Conservation (phyloP, 2,329 filamentous ascomycete species). For the Colletotrichum sp. region DNA sequence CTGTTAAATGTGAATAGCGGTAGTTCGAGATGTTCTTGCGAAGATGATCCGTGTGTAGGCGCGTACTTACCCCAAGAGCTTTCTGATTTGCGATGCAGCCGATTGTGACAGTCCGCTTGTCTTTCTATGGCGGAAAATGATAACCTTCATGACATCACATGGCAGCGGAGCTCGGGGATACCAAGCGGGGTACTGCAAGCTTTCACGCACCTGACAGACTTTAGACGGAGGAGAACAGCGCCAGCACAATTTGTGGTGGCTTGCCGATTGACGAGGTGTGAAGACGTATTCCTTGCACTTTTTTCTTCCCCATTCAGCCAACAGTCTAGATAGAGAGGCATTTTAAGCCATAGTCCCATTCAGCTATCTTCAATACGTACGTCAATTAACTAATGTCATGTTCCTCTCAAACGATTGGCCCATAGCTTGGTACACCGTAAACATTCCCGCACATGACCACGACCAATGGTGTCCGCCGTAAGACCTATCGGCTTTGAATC, state of each 20-base stretch:
- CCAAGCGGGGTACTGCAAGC: neutral
- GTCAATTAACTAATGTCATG: neutral
- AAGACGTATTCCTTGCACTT: neutral
- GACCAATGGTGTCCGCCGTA: neutral
- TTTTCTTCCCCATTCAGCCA: fast-evolving
- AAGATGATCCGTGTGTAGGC: neutral
- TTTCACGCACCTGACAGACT: neutral
- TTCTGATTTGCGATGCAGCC: neutral
- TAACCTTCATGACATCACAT: neutral
- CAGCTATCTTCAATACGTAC: fast-evolving
- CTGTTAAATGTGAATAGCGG: neutral
- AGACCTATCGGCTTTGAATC: neutral
- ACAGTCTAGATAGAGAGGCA: neutral
- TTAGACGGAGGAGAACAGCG: neutral
- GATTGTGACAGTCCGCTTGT: neutral
- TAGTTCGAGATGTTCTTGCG: neutral
- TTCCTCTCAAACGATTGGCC: neutral
- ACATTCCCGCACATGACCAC: neutral
- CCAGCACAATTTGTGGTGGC: neutral
- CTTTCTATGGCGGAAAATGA: neutral
- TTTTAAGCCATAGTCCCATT: fast-evolving
- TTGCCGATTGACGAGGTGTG: fast-evolving
- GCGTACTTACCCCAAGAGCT: neutral
- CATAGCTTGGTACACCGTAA: neutral
- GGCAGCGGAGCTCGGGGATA: neutral